A percentile compares a stretch with the other conserved stretches of the same genome.
Conservation (phyloP, 192 early-diverging fungal species). For the Mortierella hygrophila region DNA sequence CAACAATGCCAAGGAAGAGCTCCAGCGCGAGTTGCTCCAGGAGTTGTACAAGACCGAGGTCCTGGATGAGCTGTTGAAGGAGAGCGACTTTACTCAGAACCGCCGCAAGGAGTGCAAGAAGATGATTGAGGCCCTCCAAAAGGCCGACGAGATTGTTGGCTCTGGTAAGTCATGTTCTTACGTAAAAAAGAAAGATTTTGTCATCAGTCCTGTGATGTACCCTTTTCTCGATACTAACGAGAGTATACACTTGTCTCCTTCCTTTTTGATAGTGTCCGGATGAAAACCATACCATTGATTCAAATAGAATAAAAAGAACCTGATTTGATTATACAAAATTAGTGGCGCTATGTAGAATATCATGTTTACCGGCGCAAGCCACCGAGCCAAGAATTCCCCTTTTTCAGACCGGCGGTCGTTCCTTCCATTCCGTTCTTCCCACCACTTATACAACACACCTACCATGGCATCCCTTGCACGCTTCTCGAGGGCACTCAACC, state of each 20-base stretch:
- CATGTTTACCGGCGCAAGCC: background rate
- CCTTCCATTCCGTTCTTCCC: constrained; percentile 1
- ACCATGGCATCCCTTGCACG: constrained; percentile 52
- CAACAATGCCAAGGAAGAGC: constrained; percentile 87
- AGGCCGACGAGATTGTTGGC: constrained; percentile 77
- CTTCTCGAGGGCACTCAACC: constrained; percentile 22
- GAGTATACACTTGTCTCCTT: background rate
- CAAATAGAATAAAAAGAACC: background rate
- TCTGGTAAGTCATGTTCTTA: constrained; percentile 20
- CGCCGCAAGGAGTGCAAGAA: constrained; percentile 96
- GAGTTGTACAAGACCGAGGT: constrained; percentile 98
- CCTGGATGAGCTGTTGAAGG: constrained; percentile 94
- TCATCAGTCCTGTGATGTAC: background rate
- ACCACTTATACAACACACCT: background rate
- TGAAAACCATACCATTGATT: background rate
- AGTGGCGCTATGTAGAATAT: background rate
- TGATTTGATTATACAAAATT: background rate
- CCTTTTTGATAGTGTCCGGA: background rate
- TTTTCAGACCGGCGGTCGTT: constrained; percentile 4
- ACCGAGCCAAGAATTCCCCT: background rate
- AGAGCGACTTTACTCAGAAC: constrained; percentile 92
- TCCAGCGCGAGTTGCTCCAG: constrained; percentile 94
- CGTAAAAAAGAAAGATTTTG: background rate
- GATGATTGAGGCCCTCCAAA: constrained; percentile 95
- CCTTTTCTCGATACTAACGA: background rate